Evolutionary conservation across 192 early-diverging fungal species (phyloP).

Genomic region (Dimargaris xerosporica): DNA sequence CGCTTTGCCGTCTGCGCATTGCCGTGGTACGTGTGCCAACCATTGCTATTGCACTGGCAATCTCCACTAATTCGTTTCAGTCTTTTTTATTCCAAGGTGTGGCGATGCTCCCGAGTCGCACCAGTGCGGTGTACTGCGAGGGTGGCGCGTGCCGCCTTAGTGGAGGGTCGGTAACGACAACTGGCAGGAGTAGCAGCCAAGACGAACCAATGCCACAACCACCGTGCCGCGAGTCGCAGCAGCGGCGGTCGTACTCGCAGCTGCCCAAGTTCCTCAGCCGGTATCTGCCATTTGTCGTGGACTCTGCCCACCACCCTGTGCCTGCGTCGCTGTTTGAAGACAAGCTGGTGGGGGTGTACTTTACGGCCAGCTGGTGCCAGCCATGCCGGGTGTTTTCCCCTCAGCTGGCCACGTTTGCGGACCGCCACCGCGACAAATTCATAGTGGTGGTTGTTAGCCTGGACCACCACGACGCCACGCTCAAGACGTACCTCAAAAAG

Average conservation of each 20-base stretch:
- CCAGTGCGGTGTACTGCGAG: slow-evolving; percentile 1
- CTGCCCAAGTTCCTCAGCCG: background rate
- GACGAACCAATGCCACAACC: background rate
- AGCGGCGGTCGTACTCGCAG: background rate
- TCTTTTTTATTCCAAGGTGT: too few species aligned
- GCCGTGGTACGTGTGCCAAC: too few species aligned
- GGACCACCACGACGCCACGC: background rate
- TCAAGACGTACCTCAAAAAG: background rate
- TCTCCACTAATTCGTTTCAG: too few species aligned
- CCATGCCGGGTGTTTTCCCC: background rate
- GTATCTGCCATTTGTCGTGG: background rate
- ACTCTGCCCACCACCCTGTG: background rate
- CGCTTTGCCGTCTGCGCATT: too few species aligned
- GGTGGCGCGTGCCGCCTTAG: background rate
- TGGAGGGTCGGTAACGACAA: background rate
- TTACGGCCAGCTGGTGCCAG: slow-evolving; percentile 9
- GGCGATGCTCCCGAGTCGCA: background rate
- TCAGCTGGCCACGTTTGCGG: background rate
- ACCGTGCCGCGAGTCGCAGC: too few species aligned
- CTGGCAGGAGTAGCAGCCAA: background rate
- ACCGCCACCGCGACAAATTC: background rate
- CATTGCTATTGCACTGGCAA: too few species aligned
- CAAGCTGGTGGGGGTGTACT: background rate
- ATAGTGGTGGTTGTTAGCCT: background rate
- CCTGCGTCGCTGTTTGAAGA: background rate